Conservation (phyloP, 1,139 yeast genomes). For the Suhomyces bribrorum region DNA sequence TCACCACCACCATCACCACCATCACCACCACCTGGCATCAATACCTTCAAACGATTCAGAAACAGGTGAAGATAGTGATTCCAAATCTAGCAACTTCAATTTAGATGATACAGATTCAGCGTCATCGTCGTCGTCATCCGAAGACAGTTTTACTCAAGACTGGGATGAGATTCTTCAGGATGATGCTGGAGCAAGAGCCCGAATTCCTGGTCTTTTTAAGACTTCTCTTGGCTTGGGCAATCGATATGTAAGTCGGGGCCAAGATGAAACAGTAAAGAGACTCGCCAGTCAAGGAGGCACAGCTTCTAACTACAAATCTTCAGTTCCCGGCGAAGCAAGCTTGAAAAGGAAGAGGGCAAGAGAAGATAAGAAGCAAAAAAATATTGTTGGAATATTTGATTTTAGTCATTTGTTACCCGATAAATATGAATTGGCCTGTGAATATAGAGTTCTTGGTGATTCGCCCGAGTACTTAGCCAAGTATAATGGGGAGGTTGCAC, state of each 20-base stretch:
- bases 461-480: constrained; percentile 64
- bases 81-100: constrained; percentile 5
- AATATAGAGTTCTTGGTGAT: constrained; percentile 70
- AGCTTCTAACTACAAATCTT: constrained; percentile 32
- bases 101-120: constrained; percentile 9
- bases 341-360: constrained; percentile 16
- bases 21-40: constrained; percentile 9
- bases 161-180: constrained; percentile 51
- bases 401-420: constrained; percentile 75
- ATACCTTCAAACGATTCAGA: constrained; percentile 14
- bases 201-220: constrained; percentile 48
- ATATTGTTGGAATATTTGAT: constrained; percentile 64
- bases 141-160: constrained; percentile 53
- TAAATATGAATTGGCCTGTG: constrained; percentile 72
- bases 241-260: constrained; percentile 24
- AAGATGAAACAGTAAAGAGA: constrained; percentile 24
- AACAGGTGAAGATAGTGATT: constrained; percentile 14
- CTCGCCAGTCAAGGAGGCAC: constrained; percentile 30
- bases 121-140: constrained; percentile 31
- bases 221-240: constrained; percentile 44
- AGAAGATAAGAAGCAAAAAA: constrained; percentile 34
- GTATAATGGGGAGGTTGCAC: constrained; percentile 75
- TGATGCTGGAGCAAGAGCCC: constrained; percentile 45
- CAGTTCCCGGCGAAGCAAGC: constrained; percentile 21
- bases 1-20: constrained; percentile 17